Percentiles rank a stretch among this genome's conserved stretches.
These are phyloP conservation scores for Histomonas meleagridis DNA, from an alignment of 208 protist species.

Conservation along the genomic window DNA sequence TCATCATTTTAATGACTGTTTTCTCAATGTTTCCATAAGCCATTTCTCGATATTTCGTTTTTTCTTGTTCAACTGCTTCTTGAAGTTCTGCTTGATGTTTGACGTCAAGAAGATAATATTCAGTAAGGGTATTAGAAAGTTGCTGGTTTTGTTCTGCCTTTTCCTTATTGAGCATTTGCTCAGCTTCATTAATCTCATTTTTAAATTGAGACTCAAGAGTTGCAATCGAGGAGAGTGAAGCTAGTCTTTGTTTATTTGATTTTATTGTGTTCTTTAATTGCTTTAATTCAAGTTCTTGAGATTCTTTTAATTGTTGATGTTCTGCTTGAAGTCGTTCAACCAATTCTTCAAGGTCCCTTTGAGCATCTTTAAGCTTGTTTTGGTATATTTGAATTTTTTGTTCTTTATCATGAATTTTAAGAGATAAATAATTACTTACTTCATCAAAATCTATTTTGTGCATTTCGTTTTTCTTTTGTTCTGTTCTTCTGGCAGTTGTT, in stretches of 20 bases:
- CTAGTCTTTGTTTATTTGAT: neutral
- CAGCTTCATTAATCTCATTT: neutral
- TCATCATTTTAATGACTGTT: conserved; percentile 34
- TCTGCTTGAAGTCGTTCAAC: neutral
- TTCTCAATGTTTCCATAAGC: neutral
- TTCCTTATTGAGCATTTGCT: conserved; percentile 13
- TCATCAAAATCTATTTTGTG: neutral
- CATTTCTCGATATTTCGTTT: neutral
- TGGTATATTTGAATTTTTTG: neutral
- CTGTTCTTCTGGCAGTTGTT: too few relatives aligned
- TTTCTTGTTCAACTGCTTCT: neutral
- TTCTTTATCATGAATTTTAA: neutral
- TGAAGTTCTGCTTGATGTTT: neutral
- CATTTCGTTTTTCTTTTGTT: neutral
- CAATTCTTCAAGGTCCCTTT: neutral
- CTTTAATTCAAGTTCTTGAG: neutral
- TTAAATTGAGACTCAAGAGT: conserved; percentile 2
- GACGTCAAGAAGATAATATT: neutral
- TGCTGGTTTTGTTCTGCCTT: neutral
- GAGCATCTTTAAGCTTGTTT: neutral
- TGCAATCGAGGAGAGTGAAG: neutral
- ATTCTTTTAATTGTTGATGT: conserved; percentile 11
- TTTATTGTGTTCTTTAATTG: conserved; percentile 15
- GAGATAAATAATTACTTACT: neutral
- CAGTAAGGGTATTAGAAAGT: neutral